Evolutionary conservation across 2,329 filamentous ascomycete species (phyloP).

Genomic region (Chalara sp.): DNA sequence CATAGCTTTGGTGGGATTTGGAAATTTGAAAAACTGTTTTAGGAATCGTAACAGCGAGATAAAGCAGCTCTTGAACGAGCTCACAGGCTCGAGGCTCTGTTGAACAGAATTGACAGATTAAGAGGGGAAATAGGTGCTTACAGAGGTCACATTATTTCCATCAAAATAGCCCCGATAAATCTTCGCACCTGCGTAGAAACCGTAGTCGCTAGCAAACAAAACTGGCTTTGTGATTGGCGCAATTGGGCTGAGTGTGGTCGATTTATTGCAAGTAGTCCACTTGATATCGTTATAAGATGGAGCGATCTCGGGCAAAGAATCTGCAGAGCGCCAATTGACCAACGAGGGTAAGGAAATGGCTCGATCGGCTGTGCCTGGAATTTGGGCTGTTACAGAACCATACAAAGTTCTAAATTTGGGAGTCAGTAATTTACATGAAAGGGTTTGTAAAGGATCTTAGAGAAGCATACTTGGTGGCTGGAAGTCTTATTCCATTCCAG

Average conservation of each 20-base stretch:
- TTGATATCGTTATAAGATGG: conserved; percentile 42
- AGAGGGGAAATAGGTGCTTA: neutral
- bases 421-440: neutral
- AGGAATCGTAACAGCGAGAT: no score
- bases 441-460: neutral
- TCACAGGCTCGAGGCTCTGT: no score
- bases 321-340: conserved; percentile 39
- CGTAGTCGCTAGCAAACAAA: conserved; percentile 48
- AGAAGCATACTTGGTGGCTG: conserved; percentile 19
- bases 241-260: conserved; percentile 36
- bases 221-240: conserved; percentile 44
- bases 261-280: conserved; percentile 45
- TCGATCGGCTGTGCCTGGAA: conserved; percentile 32
- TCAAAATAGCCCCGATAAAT: conserved; percentile 47
- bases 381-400: conserved; percentile 35
- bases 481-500: conserved; percentile 37
- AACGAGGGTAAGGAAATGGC: conserved; percentile 38
- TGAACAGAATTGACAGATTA: no score
- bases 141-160: conserved; percentile 17
- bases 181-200: conserved; percentile 44
- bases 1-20: no score
- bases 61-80: no score
- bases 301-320: conserved; percentile 42
- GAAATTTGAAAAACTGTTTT: no score
- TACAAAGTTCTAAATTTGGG: conserved; percentile 29